A percentile compares a stretch with the other conserved stretches of the same genome.
phyloP scores from a whole-genome alignment of 2,329 filamentous ascomycete genomes.

The Monosporascus sp. region DNA sequence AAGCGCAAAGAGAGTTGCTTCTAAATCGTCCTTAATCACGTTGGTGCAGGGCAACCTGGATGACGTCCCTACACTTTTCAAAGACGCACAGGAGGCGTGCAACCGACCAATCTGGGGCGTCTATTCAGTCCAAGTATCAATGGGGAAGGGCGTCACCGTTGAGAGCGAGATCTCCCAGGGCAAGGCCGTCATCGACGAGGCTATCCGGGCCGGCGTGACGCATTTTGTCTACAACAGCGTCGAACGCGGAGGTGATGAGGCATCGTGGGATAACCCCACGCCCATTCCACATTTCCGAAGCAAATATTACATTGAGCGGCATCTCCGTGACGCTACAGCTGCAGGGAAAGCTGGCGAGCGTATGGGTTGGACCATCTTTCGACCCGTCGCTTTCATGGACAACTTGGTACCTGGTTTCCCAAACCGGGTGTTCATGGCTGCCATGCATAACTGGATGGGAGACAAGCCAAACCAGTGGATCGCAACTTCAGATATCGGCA shows the following conservation, averaged over 20 bases:
- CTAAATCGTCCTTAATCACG: conserved; percentile 35
- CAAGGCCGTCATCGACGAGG: conserved; percentile 51
- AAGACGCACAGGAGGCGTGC: conserved; percentile 14
- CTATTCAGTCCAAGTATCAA: conserved; percentile 46
- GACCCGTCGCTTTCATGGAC: conserved; percentile 60
- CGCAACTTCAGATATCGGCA: conserved; percentile 37
- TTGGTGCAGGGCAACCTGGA: conserved; percentile 48
- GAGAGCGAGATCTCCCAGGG: conserved; percentile 44
- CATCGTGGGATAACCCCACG: conserved; percentile 46
- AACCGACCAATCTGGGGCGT: conserved; percentile 48
- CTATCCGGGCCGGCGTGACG: conserved; percentile 47
- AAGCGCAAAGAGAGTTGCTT: conserved; percentile 40
- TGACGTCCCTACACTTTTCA: conserved; percentile 44
- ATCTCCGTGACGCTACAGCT: conserved; percentile 44
- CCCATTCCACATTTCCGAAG: conserved; percentile 55
- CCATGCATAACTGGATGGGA: conserved; percentile 24
- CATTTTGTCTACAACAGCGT: conserved; percentile 61
- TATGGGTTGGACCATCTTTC: conserved; percentile 57
- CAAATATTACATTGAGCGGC: conserved; percentile 57
- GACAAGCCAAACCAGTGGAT: conserved; percentile 35
- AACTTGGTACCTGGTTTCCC: conserved; percentile 33
- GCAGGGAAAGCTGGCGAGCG: conserved; percentile 25
- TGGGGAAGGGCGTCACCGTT: conserved; percentile 29
- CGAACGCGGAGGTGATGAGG: conserved; percentile 52
- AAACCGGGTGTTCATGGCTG: conserved; percentile 31